phyloP scores from a whole-genome alignment of 164 flowering plant species.

The Kingdonia uniflora region DNA sequence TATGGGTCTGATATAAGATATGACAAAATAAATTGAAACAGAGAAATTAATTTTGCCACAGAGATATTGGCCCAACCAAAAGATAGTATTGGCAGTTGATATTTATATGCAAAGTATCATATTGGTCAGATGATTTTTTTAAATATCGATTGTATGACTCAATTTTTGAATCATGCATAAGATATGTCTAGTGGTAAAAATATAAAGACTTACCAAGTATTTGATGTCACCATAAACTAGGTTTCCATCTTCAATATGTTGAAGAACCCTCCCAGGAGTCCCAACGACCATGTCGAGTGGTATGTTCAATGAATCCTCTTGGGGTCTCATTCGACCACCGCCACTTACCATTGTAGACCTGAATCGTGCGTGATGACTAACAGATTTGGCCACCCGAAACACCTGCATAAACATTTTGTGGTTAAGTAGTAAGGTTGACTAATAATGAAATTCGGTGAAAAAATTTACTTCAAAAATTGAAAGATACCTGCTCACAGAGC shows the following conservation, averaged over 20 bases:
- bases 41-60: too few species aligned
- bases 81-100: too few species aligned
- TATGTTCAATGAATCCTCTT: constrained; percentile 68
- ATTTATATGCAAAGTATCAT: too few species aligned
- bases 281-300: constrained; percentile 97
- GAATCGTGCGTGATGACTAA: constrained; percentile 93
- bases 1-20: too few species aligned
- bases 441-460: too few species aligned
- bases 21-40: too few species aligned
- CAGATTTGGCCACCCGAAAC: constrained; percentile 81
- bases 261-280: constrained; percentile 96
- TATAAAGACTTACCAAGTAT: constrained; percentile 50
- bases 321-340: constrained; percentile 87
- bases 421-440: constrained; percentile 1
- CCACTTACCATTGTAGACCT: constrained; percentile 95
- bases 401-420: constrained; percentile 35
- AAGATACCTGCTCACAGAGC: constrained; percentile 79
- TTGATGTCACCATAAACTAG: constrained; percentile 93
- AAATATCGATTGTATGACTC: too few species aligned
- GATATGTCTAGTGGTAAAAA: not conserved
- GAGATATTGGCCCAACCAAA: too few species aligned
- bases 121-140: too few species aligned
- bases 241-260: constrained; percentile 90
- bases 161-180: too few species aligned
- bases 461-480: constrained; percentile 1